Evolutionary conservation across 371 early-diverging fungal species (phyloP).

Genomic region (Nosema bombycis): DNA sequence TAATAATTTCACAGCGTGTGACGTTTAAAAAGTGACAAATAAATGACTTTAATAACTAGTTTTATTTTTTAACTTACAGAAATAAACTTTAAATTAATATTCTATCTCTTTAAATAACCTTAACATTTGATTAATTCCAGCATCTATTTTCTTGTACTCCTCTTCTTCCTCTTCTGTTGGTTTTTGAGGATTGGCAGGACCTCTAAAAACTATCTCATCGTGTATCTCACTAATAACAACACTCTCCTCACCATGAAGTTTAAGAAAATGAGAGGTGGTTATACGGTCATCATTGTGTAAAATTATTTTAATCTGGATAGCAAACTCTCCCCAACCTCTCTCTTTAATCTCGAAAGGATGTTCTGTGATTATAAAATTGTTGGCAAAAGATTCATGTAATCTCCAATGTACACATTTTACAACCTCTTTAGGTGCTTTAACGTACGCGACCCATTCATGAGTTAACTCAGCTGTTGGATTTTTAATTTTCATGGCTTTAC

Average conservation of each 20-base stretch:
- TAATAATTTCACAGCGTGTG: too few relatives aligned
- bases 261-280: slow-evolving; percentile 45
- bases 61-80: too few relatives aligned
- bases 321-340: slow-evolving; percentile 97
- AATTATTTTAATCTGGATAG: slow-evolving; percentile 76
- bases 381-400: slow-evolving; percentile 85
- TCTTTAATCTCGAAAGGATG: slow-evolving; percentile 83
- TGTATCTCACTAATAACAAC: slow-evolving; percentile 40
- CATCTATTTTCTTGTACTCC: slow-evolving; percentile 53
- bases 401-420: slow-evolving; percentile 78
- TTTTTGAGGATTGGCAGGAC: neutral
- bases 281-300: slow-evolving; percentile 52
- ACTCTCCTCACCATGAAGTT: slow-evolving; percentile 46
- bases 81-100: too few relatives aligned
- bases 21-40: too few relatives aligned
- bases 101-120: slow-evolving; percentile 35
- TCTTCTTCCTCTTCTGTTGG: slow-evolving; percentile 41
- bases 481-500: slow-evolving; percentile 33
- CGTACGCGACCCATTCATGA: slow-evolving; percentile 70
- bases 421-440: slow-evolving; percentile 75
- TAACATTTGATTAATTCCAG: slow-evolving; percentile 43
- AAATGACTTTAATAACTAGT: too few relatives aligned
- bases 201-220: slow-evolving; percentile 52
- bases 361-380: slow-evolving; percentile 73
- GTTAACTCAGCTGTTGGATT: slow-evolving; percentile 63